Conservation (phyloP, 75 land plant species). For the Sequoiadendron giganteum region DNA sequence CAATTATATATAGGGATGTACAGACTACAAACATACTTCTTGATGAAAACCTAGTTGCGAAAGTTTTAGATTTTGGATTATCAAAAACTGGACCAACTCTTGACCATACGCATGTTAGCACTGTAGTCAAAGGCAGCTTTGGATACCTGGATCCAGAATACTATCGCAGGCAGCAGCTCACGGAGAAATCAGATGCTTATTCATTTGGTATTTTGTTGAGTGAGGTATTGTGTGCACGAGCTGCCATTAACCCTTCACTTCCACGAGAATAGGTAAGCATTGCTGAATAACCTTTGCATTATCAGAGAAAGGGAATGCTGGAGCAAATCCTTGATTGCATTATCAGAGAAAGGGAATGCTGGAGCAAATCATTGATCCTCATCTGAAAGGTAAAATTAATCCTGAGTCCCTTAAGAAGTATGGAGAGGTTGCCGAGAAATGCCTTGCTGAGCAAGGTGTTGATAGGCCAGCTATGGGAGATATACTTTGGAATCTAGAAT, state of each 20-base stretch:
- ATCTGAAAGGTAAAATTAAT: slow-evolving; percentile 22
- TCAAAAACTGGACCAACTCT: slow-evolving; percentile 61
- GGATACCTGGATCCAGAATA: slow-evolving; percentile 55
- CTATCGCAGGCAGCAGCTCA: slow-evolving; percentile 50
- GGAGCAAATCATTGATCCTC: slow-evolving; percentile 39
- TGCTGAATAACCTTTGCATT: slow-evolving; percentile 56
- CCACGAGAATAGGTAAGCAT: slow-evolving; percentile 52
- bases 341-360: slow-evolving; percentile 41
- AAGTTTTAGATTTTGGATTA: slow-evolving; percentile 75
- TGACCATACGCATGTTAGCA: slow-evolving; percentile 65
- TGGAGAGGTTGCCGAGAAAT: slow-evolving; percentile 44
- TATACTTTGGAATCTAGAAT: slow-evolving; percentile 51
- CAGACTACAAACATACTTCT: slow-evolving; percentile 74
- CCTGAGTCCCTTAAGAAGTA: slow-evolving; percentile 33
- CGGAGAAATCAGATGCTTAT: slow-evolving; percentile 53
- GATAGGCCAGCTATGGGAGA: slow-evolving; percentile 51
- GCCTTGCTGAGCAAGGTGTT: slow-evolving; percentile 35
- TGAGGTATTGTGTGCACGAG: slow-evolving; percentile 53
- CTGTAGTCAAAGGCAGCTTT: slow-evolving; percentile 53
- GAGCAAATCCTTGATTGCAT: too few species aligned
- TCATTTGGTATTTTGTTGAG: slow-evolving; percentile 52
- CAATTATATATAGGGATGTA: slow-evolving; percentile 74
- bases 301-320: too few species aligned
- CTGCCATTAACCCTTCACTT: slow-evolving; percentile 46
- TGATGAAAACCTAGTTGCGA: slow-evolving; percentile 65